Conservation (phyloP, 345 rosid species). For the Eutrema yunnanense region DNA sequence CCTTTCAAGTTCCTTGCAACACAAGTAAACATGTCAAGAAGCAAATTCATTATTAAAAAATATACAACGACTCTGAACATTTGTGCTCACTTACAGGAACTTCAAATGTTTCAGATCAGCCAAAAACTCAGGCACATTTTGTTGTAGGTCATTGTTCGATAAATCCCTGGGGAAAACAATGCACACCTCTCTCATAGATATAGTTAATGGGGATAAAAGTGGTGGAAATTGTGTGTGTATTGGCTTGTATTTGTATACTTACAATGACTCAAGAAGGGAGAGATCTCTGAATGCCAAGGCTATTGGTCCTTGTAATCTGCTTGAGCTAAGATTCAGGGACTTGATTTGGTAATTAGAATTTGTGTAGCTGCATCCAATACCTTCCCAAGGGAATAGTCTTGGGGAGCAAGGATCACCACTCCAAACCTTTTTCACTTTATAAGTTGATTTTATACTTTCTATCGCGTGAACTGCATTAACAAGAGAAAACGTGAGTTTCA, state of each 20-base stretch:
- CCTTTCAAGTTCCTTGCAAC: conserved; percentile 38
- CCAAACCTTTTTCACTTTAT: conserved; percentile 39
- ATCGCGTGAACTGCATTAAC: conserved; percentile 31
- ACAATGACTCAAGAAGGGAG: conserved; percentile 36
- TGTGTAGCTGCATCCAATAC: conserved; percentile 36
- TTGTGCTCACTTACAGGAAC: conserved; percentile 28
- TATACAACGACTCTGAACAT: neutral
- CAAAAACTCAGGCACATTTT: conserved; percentile 42
- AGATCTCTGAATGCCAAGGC: conserved; percentile 24
- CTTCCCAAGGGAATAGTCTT: conserved; percentile 39
- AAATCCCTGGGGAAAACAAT: conserved; percentile 41
- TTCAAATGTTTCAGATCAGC: conserved; percentile 32
- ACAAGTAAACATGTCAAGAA: neutral
- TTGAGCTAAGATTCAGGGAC: conserved; percentile 46
- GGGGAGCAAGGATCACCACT: conserved; percentile 58
- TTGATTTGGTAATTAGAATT: conserved; percentile 24
- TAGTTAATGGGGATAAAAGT: neutral
- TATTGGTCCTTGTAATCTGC: conserved; percentile 39
- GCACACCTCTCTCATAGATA: neutral
- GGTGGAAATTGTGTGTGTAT: neutral
- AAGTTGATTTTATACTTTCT: conserved; percentile 16
- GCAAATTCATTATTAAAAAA: neutral
- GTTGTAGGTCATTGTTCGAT: conserved; percentile 42
- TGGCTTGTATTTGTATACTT: conserved; percentile 7
- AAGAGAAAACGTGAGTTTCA: neutral